A percentile compares a stretch with the other conserved stretches of the same genome.
Conservation (phyloP, 306 rosid genomes). For the Herpetospermum pedunculosum region DNA sequence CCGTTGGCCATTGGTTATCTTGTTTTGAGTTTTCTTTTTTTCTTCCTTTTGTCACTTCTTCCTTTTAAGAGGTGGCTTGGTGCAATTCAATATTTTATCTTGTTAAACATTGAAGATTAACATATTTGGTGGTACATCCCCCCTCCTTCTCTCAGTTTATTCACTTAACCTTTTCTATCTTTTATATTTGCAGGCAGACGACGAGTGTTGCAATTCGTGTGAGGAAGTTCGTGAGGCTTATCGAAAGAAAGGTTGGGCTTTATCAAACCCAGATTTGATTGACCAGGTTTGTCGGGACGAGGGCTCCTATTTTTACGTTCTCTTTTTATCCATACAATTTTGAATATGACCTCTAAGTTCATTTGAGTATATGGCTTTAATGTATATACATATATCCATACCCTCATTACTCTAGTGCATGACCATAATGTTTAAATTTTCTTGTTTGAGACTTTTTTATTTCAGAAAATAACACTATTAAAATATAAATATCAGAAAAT, state of each 20-base stretch:
- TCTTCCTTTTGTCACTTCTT: not conserved
- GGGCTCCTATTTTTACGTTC: conserved; percentile 11
- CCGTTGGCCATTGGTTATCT: not conserved
- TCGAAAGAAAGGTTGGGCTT: conserved; percentile 86
- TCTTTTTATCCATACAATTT: not conserved
- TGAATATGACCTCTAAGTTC: not conserved
- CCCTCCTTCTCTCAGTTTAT: not conserved
- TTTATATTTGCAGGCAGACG: conserved; percentile 46
- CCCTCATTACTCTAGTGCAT: not conserved
- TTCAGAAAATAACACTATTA: not conserved
- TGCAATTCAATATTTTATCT: not conserved
- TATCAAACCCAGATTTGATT: conserved; percentile 85
- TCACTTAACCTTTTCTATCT: not conserved
- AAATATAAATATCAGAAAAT: not conserved
- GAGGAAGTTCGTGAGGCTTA: conserved; percentile 99
- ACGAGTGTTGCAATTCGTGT: conserved; percentile 82
- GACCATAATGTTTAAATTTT: not conserved
- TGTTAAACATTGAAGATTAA: not conserved
- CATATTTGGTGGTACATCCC: not conserved
- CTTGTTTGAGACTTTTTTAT: not conserved
- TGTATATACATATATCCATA: not conserved
- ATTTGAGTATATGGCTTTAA: not conserved
- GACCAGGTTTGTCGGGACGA: conserved; percentile 63
- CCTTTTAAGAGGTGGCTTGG: conserved; percentile 1
- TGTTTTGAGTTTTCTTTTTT: not conserved